Base-by-base conservation (phyloP, 2,329 filamentous ascomycete genomes). In the Sporothrix pallida region DNA sequence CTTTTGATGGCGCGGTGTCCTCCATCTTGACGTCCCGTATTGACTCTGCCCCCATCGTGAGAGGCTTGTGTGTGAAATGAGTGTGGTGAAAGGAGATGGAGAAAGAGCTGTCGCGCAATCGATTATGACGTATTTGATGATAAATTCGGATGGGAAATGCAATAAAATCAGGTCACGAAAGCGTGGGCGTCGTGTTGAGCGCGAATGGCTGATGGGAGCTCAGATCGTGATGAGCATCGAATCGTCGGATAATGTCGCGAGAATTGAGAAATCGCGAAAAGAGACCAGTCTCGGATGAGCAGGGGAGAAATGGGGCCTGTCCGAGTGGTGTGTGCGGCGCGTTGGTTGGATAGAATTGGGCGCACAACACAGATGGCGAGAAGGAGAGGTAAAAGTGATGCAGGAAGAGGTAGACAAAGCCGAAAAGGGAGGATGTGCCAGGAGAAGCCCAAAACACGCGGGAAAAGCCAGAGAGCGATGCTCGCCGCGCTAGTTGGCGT, bases 21-120 rank as follows among this genome's bases (percentile, higher is more conserved):
- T 86, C 84, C 76, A 80, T 80, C 76, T 86, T 86, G 76, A 83
- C 77, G 75, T 80, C 80, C 75, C 77, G 77, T 69, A 78, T 76
- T 20, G 77, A 72, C 74, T 58, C 52, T 73, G 72, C 80, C 78
- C 75, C 76, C 76, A 42, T 80, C 81, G 80, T 82, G 82, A 46
- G 46, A 15, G 62, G 20, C 26, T 15, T 17, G n/a, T 52, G 50
- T 10, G 52, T 15, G 46, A 9, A 54, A 26, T 26, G 37, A 12
- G 58, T 13, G 15, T 44, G 58, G 3, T n/a, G 50, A 26, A 9
- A 44, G 44, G 5, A 20, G 17, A 15, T n/a, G 20, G 10, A 2
- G 8, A 44, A 46, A 20, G 26, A n/a, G 31, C 44, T 31, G 13
- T 9, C 6, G 44, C 12, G n/a, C 17, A n/a, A 37, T 50, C 3